Percentiles rank a stretch among this genome's conserved stretches.
These are phyloP conservation scores for Raphanus hybrid DNA, from an alignment of 441 rosid genomes.

Conservation along the genomic window DNA sequence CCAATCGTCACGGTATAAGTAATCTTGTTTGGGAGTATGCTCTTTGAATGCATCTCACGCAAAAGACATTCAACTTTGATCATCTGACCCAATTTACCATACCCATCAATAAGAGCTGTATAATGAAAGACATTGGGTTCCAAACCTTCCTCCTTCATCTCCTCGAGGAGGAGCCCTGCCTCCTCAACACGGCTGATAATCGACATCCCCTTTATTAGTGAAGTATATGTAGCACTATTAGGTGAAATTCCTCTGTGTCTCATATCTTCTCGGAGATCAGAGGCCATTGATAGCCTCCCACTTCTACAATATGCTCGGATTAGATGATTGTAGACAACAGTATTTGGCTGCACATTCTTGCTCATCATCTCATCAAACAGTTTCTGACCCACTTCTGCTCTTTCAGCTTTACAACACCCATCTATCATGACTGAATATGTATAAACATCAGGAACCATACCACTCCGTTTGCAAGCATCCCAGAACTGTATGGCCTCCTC, in stretches of 20 bases:
- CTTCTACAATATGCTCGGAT: constrained; percentile 55
- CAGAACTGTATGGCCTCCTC: constrained; percentile 61
- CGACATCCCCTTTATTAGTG: constrained; percentile 65
- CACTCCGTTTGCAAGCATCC: constrained; percentile 54
- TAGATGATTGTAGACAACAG: constrained; percentile 57
- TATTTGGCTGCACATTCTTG: constrained; percentile 48
- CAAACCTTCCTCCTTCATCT: constrained; percentile 57
- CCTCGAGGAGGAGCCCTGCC: constrained; percentile 49
- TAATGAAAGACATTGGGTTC: constrained; percentile 60
- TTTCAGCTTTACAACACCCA: constrained; percentile 65
- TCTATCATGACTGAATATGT: constrained; percentile 66
- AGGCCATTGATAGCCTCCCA: constrained; percentile 53
- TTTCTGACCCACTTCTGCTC: constrained; percentile 55
- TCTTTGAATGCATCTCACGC: constrained; percentile 54
- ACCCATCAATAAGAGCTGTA: constrained; percentile 64
- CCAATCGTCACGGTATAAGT: constrained; percentile 67
- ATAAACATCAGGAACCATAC: constrained; percentile 51
- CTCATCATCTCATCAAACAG: constrained; percentile 53
- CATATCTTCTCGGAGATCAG: constrained; percentile 57
- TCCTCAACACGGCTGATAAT: constrained; percentile 52
- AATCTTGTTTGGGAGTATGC: constrained; percentile 57
- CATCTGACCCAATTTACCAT: constrained; percentile 63
- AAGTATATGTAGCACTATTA: constrained; percentile 57
- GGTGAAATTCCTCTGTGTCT: constrained; percentile 50
- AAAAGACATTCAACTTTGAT: constrained; percentile 49